Conservation (phyloP, 371 early-diverging fungal genomes). For the Mycotypha africana region DNA sequence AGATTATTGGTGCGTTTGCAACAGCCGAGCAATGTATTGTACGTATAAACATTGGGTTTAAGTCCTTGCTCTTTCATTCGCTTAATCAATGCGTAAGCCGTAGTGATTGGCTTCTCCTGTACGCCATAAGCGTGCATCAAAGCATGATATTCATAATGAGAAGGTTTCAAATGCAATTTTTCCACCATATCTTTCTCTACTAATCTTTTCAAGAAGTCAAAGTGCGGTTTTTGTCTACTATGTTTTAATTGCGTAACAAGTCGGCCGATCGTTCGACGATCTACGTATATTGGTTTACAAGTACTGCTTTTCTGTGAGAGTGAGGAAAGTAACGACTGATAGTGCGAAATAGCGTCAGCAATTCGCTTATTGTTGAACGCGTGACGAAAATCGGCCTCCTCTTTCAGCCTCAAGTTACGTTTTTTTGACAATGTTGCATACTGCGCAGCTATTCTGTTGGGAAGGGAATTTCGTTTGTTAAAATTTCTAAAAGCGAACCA, state of each 20-base stretch:
- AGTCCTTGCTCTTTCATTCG: constrained; percentile 26
- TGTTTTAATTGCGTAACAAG: constrained; percentile 19
- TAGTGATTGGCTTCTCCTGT: constrained; percentile 19
- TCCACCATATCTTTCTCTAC: constrained; percentile 22
- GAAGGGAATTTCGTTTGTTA: too few species aligned
- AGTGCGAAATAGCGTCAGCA: too few species aligned
- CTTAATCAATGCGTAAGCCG: constrained; percentile 17
- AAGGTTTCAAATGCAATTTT: not conserved
- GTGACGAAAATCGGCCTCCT: too few species aligned
- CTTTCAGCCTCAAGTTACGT: too few species aligned
- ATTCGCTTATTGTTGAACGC: too few species aligned
- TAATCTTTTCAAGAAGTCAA: constrained; percentile 20
- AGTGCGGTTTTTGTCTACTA: constrained; percentile 11
- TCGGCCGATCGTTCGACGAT: constrained; percentile 6
- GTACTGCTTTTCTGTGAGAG: too few species aligned
- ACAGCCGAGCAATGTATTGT: constrained; percentile 47
- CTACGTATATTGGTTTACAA: too few species aligned
- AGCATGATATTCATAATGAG: constrained; percentile 34
- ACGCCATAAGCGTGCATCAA: constrained; percentile 34
- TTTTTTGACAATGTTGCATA: too few species aligned
- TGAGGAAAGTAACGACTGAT: too few species aligned
- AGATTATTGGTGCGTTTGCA: constrained; percentile 39
- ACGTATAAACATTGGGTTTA: constrained; percentile 27
- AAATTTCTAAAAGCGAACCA: too few species aligned
- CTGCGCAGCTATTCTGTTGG: too few species aligned